Conservation (phyloP, 1,139 yeast species). For the Petasospora rhodanensis region DNA sequence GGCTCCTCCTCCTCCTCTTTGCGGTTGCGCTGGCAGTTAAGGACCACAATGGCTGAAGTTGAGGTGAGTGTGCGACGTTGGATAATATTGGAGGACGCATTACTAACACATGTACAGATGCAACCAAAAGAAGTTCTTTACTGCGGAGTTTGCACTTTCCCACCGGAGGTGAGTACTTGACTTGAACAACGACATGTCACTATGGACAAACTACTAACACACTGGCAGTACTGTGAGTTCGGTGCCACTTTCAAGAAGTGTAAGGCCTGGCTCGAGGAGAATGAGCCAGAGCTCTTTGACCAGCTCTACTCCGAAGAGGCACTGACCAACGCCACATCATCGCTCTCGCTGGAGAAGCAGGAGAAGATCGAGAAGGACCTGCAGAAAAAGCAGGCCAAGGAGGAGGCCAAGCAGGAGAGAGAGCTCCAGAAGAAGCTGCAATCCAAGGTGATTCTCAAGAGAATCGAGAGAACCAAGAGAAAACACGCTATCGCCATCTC, state of each 20-base stretch:
- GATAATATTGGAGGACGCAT: too few species aligned
- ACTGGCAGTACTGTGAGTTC: constrained; percentile 69
- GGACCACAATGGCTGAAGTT: constrained; percentile 13
- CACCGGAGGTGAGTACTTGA: constrained; percentile 56
- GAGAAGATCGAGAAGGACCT: constrained; percentile 78
- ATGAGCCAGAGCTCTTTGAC: constrained; percentile 52
- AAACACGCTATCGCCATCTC: constrained; percentile 83
- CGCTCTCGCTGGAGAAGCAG: constrained; percentile 54
- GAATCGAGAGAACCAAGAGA: constrained; percentile 87
- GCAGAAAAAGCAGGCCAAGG: constrained; percentile 81
- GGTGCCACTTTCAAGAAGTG: constrained; percentile 81
- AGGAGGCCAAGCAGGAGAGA: constrained; percentile 83
- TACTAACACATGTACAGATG: constrained; percentile 10
- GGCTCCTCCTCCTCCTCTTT: too few species aligned
- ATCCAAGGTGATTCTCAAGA: constrained; percentile 75
- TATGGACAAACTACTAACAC: constrained; percentile 11
- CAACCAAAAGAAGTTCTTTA: constrained; percentile 50
- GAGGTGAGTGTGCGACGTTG: constrained; percentile 6
- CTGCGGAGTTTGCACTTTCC: constrained; percentile 82
- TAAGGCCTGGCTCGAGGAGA: constrained; percentile 71
- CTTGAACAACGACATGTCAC: too few species aligned
- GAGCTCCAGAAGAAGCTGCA: constrained; percentile 75
- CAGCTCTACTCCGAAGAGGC: constrained; percentile 58
- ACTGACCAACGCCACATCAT: constrained; percentile 24
- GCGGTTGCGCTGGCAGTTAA: too few species aligned